Percentiles rank a stretch among this genome's conserved stretches.
phyloP scores from a whole-genome alignment of 306 rosid species.

The Leucaena leucocephala region DNA sequence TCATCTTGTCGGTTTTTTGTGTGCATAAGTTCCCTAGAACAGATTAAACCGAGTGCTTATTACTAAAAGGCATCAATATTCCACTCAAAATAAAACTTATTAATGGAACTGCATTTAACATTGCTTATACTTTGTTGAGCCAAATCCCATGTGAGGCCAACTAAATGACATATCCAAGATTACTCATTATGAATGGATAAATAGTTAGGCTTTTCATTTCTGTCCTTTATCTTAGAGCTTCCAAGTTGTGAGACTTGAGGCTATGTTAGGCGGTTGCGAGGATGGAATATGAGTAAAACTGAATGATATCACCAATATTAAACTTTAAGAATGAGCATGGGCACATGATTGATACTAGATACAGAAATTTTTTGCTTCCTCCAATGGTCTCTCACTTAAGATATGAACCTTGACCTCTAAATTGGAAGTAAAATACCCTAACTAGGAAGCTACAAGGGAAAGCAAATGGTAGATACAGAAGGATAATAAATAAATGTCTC shows the following conservation, averaged over 20 bases:
- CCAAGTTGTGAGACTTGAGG: neutral
- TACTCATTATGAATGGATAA: neutral
- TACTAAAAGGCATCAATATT: conserved; percentile 18
- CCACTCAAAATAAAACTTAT: conserved; percentile 12
- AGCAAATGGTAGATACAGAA: neutral
- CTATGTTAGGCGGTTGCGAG: neutral
- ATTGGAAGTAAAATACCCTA: neutral
- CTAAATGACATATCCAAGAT: neutral
- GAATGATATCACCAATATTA: neutral
- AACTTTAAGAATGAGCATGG: conserved; percentile 10
- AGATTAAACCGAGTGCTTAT: conserved; percentile 26
- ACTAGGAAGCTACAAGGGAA: neutral
- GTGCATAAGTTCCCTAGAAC: conserved; percentile 67
- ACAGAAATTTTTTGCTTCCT: neutral
- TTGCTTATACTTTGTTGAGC: conserved; percentile 3
- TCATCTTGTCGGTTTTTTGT: conserved; percentile 64
- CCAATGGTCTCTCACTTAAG: neutral
- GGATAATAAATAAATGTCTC: neutral
- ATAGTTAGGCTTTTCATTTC: neutral
- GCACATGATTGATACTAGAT: neutral
- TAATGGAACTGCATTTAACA: conserved; percentile 1
- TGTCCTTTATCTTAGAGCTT: neutral
- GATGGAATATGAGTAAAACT: neutral
- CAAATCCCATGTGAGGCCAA: neutral
- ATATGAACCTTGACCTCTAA: conserved; percentile 7